These are phyloP conservation scores for Amanita jacksonii DNA, from an alignment of 768 basidiomycete species.

Conservation along the genomic window DNA sequence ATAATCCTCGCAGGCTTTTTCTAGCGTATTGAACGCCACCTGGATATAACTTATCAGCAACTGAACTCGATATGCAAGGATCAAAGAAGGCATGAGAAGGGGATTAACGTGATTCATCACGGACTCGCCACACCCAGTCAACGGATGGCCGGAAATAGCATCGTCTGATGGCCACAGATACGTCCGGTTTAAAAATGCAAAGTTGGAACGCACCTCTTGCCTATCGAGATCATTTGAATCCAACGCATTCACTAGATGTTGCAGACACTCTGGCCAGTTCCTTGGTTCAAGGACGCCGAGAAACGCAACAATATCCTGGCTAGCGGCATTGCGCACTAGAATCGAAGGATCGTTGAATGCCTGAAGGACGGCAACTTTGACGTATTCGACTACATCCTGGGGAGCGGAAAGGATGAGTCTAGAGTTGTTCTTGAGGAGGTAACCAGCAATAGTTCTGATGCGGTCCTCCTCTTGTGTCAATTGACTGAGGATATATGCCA, in stretches of 20 bases:
- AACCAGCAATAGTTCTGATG: conserved; percentile 92
- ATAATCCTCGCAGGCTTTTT: conserved; percentile 95
- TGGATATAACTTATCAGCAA: conserved; percentile 15
- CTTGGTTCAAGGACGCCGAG: conserved; percentile 81
- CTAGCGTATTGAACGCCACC: conserved; percentile 91
- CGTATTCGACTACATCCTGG: conserved; percentile 58
- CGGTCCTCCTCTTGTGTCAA: conserved; percentile 82
- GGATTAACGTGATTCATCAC: conserved; percentile 7
- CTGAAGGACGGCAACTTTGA: conserved; percentile 66
- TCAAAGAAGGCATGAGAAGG: neutral
- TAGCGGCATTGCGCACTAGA: conserved; percentile 91
- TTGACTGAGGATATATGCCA: conserved; percentile 83
- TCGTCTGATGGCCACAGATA: conserved; percentile 6
- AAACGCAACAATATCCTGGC: conserved; percentile 86
- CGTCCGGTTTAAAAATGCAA: conserved; percentile 6
- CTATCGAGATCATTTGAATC: conserved; percentile 65
- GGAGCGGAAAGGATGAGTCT: conserved; percentile 63
- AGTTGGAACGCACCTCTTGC: conserved; percentile 66
- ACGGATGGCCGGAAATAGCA: conserved; percentile 1
- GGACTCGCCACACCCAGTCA: conserved; percentile 3
- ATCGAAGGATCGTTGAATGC: conserved; percentile 75
- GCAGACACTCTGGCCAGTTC: conserved; percentile 93
- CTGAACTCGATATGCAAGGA: neutral
- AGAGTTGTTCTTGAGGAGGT: conserved; percentile 94
- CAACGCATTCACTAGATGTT: conserved; percentile 71